Base-by-base conservation (phyloP, 108 stramenopile genomes). In the Parietichytrium sp. region DNA sequence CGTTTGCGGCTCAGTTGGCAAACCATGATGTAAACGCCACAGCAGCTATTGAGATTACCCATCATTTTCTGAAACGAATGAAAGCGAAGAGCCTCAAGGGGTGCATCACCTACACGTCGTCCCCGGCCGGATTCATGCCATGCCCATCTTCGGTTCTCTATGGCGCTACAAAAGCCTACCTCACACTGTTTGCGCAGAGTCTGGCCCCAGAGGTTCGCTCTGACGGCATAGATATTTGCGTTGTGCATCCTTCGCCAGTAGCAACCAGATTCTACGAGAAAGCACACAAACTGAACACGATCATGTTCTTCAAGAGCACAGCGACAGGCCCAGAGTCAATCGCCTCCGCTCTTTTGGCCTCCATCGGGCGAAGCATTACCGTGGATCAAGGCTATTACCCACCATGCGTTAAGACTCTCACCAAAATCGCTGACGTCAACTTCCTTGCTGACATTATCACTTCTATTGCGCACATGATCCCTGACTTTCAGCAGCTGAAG, bases 121-220 rank as follows among this genome's bases (percentile, higher is more conserved):
- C 93, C 61, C 96, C 95, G 13, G 95, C 96, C n/a, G 96, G 94
- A 0, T 97, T 95, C 85, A 96, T 97, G 79, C 97, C 99, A 7
- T 93, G 96, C 1, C 99, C 99, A 10, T 98, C 97, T 85, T 95
- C 96, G 4, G 95, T 94, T 78, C 93, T 95, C 89, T 99, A 99
- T 83, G 99, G 97, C 20, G 94, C 96, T 12, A 98, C 97, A 52
- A 98, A 99, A 93, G 97, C 98, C 6, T 99, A 97, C 91, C 91
- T 98, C 16, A 91, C 92, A 18, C 95, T 96, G 82, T 84, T 95
- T 50, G 95, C 97, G 25, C 88, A 89, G 54, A 93, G 92, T 31
- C 81, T 95, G 51, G 95, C 95, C 81, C 94, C 96, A 84, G 95
- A 96, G 81, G 87, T 96, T 36, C 78, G 89, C 53, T 78, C 83